These are phyloP conservation scores for Schizochytrium sp. DNA, from an alignment of 108 stramenopile species.

Conservation along the genomic window DNA sequence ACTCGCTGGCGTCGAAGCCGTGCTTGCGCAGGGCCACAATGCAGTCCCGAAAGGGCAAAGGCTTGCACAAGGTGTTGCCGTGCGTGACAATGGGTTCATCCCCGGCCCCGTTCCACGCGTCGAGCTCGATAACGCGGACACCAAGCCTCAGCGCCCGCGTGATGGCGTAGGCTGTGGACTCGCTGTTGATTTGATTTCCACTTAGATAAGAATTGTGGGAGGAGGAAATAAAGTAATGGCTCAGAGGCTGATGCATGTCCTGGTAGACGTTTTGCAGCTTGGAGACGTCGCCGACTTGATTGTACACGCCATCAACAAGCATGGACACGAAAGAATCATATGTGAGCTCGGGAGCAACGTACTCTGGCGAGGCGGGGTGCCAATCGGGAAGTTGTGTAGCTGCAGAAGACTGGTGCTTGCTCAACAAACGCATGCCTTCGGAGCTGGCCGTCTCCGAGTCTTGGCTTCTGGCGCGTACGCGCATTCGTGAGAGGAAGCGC, in stretches of 20 bases:
- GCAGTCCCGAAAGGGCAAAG: slow-evolving; percentile 67
- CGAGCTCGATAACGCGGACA: slow-evolving; percentile 89
- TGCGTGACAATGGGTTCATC: slow-evolving; percentile 75
- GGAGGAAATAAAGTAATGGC: slow-evolving; percentile 81
- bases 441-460: background rate
- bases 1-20: slow-evolving; percentile 42
- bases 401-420: background rate
- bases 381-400: background rate
- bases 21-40: slow-evolving; percentile 57
- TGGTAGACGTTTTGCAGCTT: slow-evolving; percentile 17
- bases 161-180: slow-evolving; percentile 69
- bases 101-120: slow-evolving; percentile 79
- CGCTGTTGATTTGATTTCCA: slow-evolving; percentile 73
- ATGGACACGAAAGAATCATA: background rate
- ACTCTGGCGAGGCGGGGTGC: background rate
- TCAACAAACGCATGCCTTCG: background rate
- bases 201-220: slow-evolving; percentile 92
- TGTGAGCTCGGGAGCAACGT: background rate
- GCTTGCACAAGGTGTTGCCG: slow-evolving; percentile 79
- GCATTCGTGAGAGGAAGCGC: background rate
- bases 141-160: slow-evolving; percentile 61
- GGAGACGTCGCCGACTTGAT: background rate
- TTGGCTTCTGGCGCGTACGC: background rate
- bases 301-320: background rate
- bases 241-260: slow-evolving; percentile 67